Evolutionary conservation across 176 grass and related monocot species (phyloP).

Genomic region (Aechmea fasciata): DNA sequence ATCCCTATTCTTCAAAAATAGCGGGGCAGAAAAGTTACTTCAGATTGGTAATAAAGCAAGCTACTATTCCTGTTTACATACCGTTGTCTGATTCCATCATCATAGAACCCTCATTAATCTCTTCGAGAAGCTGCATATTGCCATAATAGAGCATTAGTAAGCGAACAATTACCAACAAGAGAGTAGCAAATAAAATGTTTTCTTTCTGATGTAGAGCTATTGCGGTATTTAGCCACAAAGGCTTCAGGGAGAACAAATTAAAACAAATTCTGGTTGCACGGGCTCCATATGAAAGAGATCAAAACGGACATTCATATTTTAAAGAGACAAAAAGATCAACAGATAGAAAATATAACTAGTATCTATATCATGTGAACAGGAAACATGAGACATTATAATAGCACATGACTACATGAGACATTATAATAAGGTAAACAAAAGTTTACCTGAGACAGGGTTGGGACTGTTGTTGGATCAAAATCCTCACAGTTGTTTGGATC

Average conservation of each 20-base stretch:
- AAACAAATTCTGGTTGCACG: not conserved
- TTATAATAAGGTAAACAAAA: not conserved
- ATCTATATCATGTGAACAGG: too few relatives aligned
- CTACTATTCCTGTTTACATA: conserved; percentile 10
- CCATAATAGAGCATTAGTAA: conserved; percentile 10
- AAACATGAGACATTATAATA: not conserved
- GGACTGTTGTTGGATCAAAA: conserved; percentile 72
- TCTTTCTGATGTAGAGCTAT: too few relatives aligned
- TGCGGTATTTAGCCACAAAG: not conserved
- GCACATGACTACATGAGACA: too few relatives aligned
- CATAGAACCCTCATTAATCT: conserved; percentile 54
- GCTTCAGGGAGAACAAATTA: not conserved
- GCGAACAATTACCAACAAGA: conserved; percentile 9
- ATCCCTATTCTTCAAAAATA: not conserved
- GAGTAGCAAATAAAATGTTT: not conserved
- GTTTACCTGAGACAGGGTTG: conserved; percentile 63
- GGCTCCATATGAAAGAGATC: not conserved
- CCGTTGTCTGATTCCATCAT: conserved; percentile 46
- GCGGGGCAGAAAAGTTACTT: not conserved
- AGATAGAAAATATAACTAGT: not conserved
- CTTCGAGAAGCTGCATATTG: conserved; percentile 54
- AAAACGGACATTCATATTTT: not conserved
- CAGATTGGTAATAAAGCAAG: conserved; percentile 2
- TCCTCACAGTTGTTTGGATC: conserved; percentile 72
- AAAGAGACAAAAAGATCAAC: not conserved